Base-by-base conservation (phyloP, 176 grass and related monocot species). In the Leersia perrieri region DNA sequence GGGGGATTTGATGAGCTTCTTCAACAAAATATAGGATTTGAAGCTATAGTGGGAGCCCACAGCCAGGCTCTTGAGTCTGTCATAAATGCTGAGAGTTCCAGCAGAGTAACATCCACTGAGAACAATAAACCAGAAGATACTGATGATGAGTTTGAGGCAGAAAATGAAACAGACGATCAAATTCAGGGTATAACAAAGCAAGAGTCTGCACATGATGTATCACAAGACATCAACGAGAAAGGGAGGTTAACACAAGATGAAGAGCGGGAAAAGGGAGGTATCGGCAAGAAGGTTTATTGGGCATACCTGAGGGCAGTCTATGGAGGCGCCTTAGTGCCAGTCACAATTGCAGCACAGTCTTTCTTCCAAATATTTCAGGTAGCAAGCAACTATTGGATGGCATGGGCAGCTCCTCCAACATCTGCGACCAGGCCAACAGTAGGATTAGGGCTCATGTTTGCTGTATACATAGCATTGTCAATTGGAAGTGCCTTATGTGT, bases 301-400 rank as follows among this genome's bases (percentile, higher is more conserved):
- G 58, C 90, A 15, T 99, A 99, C 87, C 68, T 99, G 75, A 95
- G 66, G 60, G 90, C 90, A 42, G 79, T 91, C 80, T 76, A 88
- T 45, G 88, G 90, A 25, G 96, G 96, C 57, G 86, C 92, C 32
- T 83, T 95, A 69, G 79, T 92, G 42, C 96, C 96, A 22, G 11
- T 95, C 73, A 93, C 87, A 72, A 64, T 99, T 30, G 78, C 63
- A 32, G 79, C 88, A 41, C 96, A 99, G 44, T 80, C 89, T 63
- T 81, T 91, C 65, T 99, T 95, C 82, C 92, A 95, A 80, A 83
- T 86, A 84, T 80, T 95, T 15, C 96, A 95, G 66, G 79, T 95
- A 41, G 90, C 96, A 38, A 99, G 96, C 86, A 99, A 99, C 86
- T 99, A 95, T 57, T 99, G 96, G 96, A 99, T 99, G 87, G 90